Evolutionary conservation across 306 rosid species (phyloP).

Genomic region (Cucurbita moschata): DNA sequence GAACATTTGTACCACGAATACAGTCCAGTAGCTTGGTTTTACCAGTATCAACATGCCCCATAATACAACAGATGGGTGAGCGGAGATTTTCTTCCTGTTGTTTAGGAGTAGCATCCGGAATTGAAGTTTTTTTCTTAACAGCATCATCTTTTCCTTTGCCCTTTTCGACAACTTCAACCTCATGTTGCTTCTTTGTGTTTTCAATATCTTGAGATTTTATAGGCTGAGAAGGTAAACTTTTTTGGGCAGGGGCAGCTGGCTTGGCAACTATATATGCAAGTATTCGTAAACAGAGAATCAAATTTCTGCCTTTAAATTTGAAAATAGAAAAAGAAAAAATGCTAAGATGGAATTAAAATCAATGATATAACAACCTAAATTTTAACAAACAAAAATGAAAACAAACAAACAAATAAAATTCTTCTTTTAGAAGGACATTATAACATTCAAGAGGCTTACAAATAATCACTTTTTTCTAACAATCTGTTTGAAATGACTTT

Average conservation of each 20-base stretch:
- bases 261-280: conserved; percentile 6
- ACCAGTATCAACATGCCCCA: conserved; percentile 98
- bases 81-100: conserved; percentile 62
- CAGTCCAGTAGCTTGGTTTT: conserved; percentile 91
- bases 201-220: conserved; percentile 18
- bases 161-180: conserved; percentile 21
- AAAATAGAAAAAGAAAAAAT: background rate
- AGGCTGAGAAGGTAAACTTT: conserved; percentile 15
- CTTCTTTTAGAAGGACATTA: too few species aligned
- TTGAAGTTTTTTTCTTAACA: conserved; percentile 13
- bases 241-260: conserved; percentile 6
- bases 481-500: too few species aligned
- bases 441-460: background rate
- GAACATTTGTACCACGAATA: conserved; percentile 90
- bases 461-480: background rate
- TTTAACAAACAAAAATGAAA: background rate
- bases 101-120: conserved; percentile 24
- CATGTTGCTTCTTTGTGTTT: conserved; percentile 21
- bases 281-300: background rate
- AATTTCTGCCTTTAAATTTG: background rate
- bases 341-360: background rate
- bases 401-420: background rate
- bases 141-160: conserved; percentile 17
- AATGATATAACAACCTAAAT: background rate
- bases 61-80: conserved; percentile 95